Evolutionary conservation across 768 basidiomycete genomes (phyloP).

Genomic region (Tephrocybe sp.): DNA sequence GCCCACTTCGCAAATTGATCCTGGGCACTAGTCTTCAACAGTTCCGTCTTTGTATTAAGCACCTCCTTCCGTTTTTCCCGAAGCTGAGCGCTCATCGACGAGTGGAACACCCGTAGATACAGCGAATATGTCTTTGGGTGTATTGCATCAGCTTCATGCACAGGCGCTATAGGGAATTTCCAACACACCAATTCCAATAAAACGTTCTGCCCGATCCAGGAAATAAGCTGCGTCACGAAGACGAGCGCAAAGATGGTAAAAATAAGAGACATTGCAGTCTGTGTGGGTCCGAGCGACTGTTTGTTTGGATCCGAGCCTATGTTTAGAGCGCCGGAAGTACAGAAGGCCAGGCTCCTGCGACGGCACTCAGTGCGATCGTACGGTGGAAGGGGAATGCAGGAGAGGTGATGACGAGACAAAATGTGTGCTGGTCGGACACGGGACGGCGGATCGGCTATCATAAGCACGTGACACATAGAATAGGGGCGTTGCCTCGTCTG

Average conservation of each 20-base stretch:
- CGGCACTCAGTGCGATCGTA: constrained; percentile 10
- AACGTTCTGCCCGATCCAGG: constrained; percentile 87
- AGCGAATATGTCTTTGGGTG: constrained; percentile 62
- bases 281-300: constrained; percentile 7
- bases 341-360: constrained; percentile 13
- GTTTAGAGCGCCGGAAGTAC: not conserved
- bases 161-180: not conserved
- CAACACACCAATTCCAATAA: constrained; percentile 73
- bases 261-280: constrained; percentile 65
- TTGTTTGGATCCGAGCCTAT: constrained; percentile 10
- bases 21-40: constrained; percentile 88
- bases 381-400: constrained; percentile 2
- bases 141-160: not conserved
- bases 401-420: constrained; percentile 20
- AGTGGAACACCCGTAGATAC: constrained; percentile 66
- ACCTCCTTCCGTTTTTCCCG: constrained; percentile 76
- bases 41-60: constrained; percentile 76
- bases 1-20: constrained; percentile 99
- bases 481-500: no score
- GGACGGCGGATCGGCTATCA: not conserved
- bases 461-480: no score
- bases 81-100: constrained; percentile 54
- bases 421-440: constrained; percentile 5
- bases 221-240: constrained; percentile 77
- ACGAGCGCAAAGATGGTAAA: constrained; percentile 80